A percentile compares a stretch with the other conserved stretches of the same genome.
Conservation (phyloP, 129 eudicot species). For the Arctium minus region DNA sequence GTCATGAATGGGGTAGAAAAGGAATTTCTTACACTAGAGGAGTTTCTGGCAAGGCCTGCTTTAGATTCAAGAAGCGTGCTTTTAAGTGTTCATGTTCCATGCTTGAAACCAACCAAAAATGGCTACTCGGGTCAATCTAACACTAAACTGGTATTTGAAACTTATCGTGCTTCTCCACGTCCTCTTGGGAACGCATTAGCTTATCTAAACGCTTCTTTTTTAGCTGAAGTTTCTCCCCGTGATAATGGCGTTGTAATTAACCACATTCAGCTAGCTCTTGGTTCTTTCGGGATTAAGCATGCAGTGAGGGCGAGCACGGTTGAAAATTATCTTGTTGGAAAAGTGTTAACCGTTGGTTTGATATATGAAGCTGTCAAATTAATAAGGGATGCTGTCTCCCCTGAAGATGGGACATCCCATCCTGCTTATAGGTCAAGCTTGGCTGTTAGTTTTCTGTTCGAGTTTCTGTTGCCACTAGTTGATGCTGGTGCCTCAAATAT, state of each 20-base stretch:
- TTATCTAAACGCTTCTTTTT: conserved; percentile 79
- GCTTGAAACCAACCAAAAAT: conserved; percentile 23
- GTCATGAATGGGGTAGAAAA: conserved; percentile 36
- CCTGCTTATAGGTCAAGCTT: conserved; percentile 68
- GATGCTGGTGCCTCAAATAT: conserved; percentile 9
- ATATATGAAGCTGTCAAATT: conserved; percentile 52
- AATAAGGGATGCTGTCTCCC: conserved; percentile 37
- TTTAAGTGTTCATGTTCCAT: conserved; percentile 62
- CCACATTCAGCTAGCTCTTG: conserved; percentile 60
- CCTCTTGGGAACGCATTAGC: conserved; percentile 91
- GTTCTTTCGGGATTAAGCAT: conserved; percentile 74
- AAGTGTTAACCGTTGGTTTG: conserved; percentile 36
- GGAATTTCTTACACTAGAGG: conserved; percentile 57
- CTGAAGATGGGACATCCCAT: conserved; percentile 64
- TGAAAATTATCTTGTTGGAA: conserved; percentile 64
- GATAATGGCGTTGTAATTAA: conserved; percentile 42
- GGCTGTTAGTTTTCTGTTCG: conserved; percentile 76
- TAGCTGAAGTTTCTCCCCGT: conserved; percentile 46
- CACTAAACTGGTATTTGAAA: conserved; percentile 53
- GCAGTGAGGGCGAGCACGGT: conserved; percentile 56
- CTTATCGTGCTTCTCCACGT: conserved; percentile 87
- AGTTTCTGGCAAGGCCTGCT: conserved; percentile 55
- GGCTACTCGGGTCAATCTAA: conserved; percentile 27
- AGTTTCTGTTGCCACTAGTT: conserved; percentile 52
- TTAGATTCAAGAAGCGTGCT: conserved; percentile 63